Percentiles rank a stretch among this genome's conserved stretches.
Evolutionary conservation across 2,329 filamentous ascomycete genomes (phyloP).

Genomic region (Lecanicillium sp.): DNA sequence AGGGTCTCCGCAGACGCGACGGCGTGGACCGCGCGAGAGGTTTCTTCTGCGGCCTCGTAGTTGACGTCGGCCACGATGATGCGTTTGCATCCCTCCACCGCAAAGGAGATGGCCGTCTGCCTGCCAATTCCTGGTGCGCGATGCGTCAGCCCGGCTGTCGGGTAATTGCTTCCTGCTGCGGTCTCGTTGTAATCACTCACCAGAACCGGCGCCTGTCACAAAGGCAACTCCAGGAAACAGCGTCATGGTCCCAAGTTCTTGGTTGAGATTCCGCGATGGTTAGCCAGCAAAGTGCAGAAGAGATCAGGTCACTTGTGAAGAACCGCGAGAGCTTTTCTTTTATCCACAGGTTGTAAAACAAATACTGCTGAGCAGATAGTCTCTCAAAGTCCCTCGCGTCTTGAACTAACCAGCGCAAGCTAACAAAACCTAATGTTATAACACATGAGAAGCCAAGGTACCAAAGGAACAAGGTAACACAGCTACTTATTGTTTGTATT

Average conservation of each 20-base stretch:
- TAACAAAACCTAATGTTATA: too few species aligned
- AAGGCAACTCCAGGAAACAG: conserved; percentile 27
- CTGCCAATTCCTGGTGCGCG: conserved; percentile 36
- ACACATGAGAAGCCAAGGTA: too few species aligned
- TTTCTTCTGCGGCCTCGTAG: conserved; percentile 26
- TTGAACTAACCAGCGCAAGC: too few species aligned
- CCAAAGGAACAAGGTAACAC: too few species aligned
- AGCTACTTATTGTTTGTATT: too few species aligned
- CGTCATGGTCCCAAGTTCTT: conserved; percentile 12
- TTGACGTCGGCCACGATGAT: conserved; percentile 37
- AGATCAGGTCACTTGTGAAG: too few species aligned
- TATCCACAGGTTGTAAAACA: too few species aligned
- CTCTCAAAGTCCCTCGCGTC: too few species aligned
- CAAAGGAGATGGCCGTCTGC: conserved; percentile 38
- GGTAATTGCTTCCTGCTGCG: background rate
- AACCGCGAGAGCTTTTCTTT: too few species aligned
- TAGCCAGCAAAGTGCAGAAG: too few species aligned
- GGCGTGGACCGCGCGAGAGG: conserved; percentile 24
- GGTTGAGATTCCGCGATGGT: background rate
- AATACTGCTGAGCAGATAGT: too few species aligned
- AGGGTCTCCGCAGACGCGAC: conserved; percentile 24
- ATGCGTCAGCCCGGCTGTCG: too few species aligned
- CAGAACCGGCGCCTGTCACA: conserved; percentile 27
- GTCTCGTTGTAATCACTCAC: conserved; percentile 16
- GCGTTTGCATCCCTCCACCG: conserved; percentile 35